Conservation (phyloP, 805 yeast species). For the Yamadazyma scolyti region DNA sequence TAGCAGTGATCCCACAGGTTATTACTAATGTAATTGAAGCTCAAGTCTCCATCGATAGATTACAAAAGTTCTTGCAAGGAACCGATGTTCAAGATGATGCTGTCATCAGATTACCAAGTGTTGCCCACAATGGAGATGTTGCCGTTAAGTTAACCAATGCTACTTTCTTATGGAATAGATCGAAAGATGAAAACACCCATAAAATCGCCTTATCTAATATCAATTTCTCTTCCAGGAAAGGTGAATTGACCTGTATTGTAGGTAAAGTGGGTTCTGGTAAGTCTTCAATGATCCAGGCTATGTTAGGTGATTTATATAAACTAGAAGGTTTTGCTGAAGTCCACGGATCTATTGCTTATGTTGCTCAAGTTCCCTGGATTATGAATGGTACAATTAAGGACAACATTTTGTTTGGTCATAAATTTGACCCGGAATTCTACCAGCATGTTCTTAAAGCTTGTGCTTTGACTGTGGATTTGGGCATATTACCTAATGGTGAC, state of each 20-base stretch:
- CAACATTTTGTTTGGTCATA: constrained; percentile 87
- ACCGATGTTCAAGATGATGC: constrained; percentile 84
- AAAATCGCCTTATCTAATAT: constrained; percentile 66
- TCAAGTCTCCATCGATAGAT: constrained; percentile 74
- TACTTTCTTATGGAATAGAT: constrained; percentile 75
- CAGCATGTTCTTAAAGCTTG: constrained; percentile 81
- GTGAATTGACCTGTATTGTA: constrained; percentile 78
- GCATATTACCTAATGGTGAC: constrained; percentile 83
- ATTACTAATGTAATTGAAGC: constrained; percentile 85
- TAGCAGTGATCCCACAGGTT: constrained; percentile 89
- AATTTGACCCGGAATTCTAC: constrained; percentile 77
- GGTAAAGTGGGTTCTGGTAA: constrained; percentile 93
- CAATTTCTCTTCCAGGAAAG: constrained; percentile 62
- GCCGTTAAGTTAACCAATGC: constrained; percentile 62
- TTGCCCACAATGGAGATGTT: constrained; percentile 57
- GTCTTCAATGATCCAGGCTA: constrained; percentile 73
- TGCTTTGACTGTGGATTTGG: constrained; percentile 76
- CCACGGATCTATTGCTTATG: constrained; percentile 82
- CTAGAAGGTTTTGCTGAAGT: constrained; percentile 67
- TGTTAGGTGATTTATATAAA: constrained; percentile 80
- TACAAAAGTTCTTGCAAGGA: constrained; percentile 66
- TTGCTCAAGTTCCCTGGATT: constrained; percentile 94
- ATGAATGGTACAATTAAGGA: constrained; percentile 92
- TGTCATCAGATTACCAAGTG: constrained; percentile 50
- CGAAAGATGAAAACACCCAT: constrained; percentile 47